Conservation (phyloP, 768 basidiomycete genomes). For the Boletus sp. region DNA sequence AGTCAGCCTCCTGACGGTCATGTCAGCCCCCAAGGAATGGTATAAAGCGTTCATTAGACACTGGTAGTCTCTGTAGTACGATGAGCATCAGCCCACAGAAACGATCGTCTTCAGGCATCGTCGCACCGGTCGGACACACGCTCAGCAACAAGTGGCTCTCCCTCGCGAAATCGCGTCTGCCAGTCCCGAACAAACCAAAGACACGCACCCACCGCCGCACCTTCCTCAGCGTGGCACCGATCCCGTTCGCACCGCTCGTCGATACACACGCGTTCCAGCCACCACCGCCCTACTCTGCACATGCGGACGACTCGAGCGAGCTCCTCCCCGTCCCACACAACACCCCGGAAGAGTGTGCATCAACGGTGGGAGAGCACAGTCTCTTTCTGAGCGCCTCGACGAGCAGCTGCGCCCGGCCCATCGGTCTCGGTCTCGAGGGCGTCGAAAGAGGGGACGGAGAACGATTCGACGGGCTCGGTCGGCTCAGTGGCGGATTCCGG, state of each 20-base stretch:
- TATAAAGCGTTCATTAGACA: conserved; percentile 6
- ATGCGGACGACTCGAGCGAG: conserved; percentile 6
- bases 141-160: conserved; percentile 19
- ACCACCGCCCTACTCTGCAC: conserved; percentile 23
- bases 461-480: conserved; percentile 29
- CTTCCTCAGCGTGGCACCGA: conserved; percentile 15
- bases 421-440: conserved; percentile 30
- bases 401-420: background rate
- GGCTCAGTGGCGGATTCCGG: conserved; percentile 28
- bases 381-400: background rate
- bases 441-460: conserved; percentile 25
- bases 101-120: conserved; percentile 1
- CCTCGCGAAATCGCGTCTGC: conserved; percentile 27
- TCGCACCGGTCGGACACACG: conserved; percentile 9
- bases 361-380: background rate
- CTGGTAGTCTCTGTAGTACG: background rate
- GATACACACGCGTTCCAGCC: conserved; percentile 27
- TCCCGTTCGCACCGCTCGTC: conserved; percentile 29
- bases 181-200: conserved; percentile 16
- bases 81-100: conserved; percentile 13
- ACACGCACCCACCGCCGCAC: conserved; percentile 6
- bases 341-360: conserved; percentile 15
- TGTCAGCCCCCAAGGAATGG: conserved; percentile 16
- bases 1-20: background rate
- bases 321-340: conserved; percentile 28